A percentile compares a stretch with the other conserved stretches of the same genome.
Conservation (phyloP, 2,329 filamentous ascomycete species). For the Colletotrichum orchidophilum region DNA sequence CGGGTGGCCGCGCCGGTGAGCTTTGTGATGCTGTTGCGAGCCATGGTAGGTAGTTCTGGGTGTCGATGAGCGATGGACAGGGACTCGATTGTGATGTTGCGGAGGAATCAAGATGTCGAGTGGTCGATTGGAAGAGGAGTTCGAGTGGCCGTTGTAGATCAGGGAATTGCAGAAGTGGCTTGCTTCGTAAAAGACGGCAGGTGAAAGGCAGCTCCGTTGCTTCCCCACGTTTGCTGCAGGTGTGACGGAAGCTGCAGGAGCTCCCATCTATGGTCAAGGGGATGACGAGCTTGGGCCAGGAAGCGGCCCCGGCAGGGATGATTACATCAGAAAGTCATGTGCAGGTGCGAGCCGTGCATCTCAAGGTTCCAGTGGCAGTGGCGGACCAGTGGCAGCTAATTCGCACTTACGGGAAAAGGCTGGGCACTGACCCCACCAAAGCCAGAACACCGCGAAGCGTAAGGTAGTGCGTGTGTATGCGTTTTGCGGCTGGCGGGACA, state of each 20-base stretch:
- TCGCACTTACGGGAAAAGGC: background rate
- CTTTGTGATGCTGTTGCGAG: slow-evolving; percentile 44
- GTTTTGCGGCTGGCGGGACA: background rate
- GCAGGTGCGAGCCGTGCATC: slow-evolving; percentile 13
- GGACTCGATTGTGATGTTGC: background rate
- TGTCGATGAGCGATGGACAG: background rate
- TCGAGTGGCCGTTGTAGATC: background rate
- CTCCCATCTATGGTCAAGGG: background rate
- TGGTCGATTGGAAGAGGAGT: background rate
- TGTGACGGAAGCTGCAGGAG: slow-evolving; percentile 3
- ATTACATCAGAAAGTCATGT: slow-evolving; percentile 35
- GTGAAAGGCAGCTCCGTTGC: slow-evolving; percentile 17
- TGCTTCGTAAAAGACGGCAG: background rate
- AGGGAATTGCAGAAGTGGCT: background rate
- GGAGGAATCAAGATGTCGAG: background rate
- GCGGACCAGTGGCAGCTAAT: too few relatives aligned
- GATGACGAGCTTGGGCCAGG: background rate
- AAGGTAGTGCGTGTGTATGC: too few relatives aligned
- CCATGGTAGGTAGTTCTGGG: slow-evolving; percentile 39
- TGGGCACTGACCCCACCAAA: slow-evolving; percentile 17
- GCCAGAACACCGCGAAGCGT: background rate
- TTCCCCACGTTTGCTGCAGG: slow-evolving; percentile 33
- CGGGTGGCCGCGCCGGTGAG: slow-evolving; percentile 49
- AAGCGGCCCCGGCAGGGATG: background rate
- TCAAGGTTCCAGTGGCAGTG: slow-evolving; percentile 1